Conservation (phyloP, 805 yeast species). For the Barnettozyma siamensis region DNA sequence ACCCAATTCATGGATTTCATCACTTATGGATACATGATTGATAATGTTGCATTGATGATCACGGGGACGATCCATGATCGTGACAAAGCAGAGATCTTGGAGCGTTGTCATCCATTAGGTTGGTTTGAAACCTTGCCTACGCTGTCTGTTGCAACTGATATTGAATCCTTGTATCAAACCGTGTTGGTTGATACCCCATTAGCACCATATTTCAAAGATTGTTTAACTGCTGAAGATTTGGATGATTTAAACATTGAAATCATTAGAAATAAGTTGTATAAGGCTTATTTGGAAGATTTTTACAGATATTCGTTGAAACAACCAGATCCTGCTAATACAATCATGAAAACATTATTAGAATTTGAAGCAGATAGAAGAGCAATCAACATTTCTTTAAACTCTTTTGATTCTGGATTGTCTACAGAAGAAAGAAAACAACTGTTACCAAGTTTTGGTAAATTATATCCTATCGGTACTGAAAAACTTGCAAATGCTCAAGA, state of each 20-base stretch:
- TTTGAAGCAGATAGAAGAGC: constrained; percentile 96
- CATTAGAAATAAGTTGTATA: constrained; percentile 84
- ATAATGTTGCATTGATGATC: constrained; percentile 90
- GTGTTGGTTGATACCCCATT: constrained; percentile 95
- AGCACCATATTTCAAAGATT: constrained; percentile 92
- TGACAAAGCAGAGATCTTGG: constrained; percentile 80
- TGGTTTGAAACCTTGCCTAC: constrained; percentile 99
- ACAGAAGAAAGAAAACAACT: constrained; percentile 62
- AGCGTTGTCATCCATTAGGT: constrained; percentile 93
- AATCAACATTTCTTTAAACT: constrained; percentile 85
- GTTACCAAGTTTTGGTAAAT: constrained; percentile 77
- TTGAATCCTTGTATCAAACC: constrained; percentile 86
- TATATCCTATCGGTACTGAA: constrained; percentile 62
- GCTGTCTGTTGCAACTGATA: constrained; percentile 87
- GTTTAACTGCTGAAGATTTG: constrained; percentile 79
- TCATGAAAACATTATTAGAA: constrained; percentile 69
- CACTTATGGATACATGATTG: constrained; percentile 97
- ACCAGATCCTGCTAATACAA: constrained; percentile 75
- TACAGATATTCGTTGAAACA: constrained; percentile 53
- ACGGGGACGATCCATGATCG: constrained; percentile 96
- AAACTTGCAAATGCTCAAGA: constrained; percentile 77
- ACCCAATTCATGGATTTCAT: constrained; percentile 85
- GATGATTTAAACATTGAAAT: constrained; percentile 96
- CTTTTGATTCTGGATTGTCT: constrained; percentile 78
- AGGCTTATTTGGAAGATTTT: constrained; percentile 90